These are phyloP conservation scores for Candida montana DNA, from an alignment of 805 yeast genomes.

Conservation along the genomic window DNA sequence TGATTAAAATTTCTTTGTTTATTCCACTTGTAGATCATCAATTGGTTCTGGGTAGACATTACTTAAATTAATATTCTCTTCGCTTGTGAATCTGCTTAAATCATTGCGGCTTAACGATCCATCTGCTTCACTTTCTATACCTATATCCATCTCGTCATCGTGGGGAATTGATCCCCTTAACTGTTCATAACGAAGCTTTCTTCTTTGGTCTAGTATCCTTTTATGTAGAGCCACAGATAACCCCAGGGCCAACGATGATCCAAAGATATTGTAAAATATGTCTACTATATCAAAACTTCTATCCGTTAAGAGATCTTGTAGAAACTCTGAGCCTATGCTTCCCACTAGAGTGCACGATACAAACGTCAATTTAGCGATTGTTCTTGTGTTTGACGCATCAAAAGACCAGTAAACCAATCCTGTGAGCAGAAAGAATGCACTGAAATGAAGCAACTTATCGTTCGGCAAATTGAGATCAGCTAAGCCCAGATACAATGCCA, in stretches of 20 bases:
- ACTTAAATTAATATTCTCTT: conserved; percentile 17
- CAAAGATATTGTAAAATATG: conserved; percentile 33
- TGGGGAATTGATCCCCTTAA: conserved; percentile 25
- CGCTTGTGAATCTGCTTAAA: conserved; percentile 20
- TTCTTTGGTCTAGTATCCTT: conserved; percentile 18
- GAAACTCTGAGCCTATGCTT: conserved; percentile 44
- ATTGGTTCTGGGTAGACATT: conserved; percentile 20
- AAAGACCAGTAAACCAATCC: conserved; percentile 43
- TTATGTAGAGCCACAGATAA: conserved; percentile 19
- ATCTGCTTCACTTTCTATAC: conserved; percentile 6
- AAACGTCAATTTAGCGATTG: conserved; percentile 31
- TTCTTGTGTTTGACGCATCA: conserved; percentile 30
- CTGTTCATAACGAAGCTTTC: conserved; percentile 21
- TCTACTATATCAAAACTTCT: conserved; percentile 47
- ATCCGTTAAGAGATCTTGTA: conserved; percentile 41
- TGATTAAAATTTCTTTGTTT: not conserved
- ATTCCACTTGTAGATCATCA: conserved; percentile 22
- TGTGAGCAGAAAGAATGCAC: conserved; percentile 42
- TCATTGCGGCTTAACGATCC: conserved; percentile 18
- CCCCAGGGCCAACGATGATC: conserved; percentile 21
- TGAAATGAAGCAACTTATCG: conserved; percentile 49
- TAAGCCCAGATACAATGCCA: conserved; percentile 24
- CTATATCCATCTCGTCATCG: conserved; percentile 15
- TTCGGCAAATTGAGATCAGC: conserved; percentile 36
- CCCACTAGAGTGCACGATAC: conserved; percentile 42